Evolutionary conservation across 148 eudicot species (phyloP), one percentile per base, ranked within the genome.

Genomic region (Chenopodium berlandieri): DNA sequence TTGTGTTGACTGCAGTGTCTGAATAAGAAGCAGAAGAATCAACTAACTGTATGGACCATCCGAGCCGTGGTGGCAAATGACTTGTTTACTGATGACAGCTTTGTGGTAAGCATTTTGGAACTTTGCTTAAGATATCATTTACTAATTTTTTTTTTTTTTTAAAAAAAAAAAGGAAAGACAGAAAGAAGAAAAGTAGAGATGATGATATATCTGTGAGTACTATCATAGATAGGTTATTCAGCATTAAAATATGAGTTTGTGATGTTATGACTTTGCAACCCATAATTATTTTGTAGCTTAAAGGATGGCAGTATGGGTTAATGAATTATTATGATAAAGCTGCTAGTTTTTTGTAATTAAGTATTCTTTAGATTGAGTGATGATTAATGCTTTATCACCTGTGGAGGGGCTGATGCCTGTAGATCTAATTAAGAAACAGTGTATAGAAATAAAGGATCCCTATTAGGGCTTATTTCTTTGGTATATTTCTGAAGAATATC

Each of bases 11-110:
- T 90, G 87, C 85, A 96, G 99, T 85, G 77, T 71, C 84, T 96
- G 78, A 87, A 64, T 75, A 88, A 88, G 91, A 88, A 89, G 90
- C 98, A 96, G 90, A 86, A 81, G 79, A 92, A 91, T 85, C 87
- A 86, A 58, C 79, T 96, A 20, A 85, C 80, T 75, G 83, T 86
- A 72, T 96, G 99, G 99, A 84, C 84, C 34, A 90, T 92, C 52
- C 89, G 90, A 80, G 94, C 99, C 75, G 91, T 94, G 52, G 85
- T 91, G 87, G 94, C 93, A 16, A 96, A 94, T 91, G 99, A 96
- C 88, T 89, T 96, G 44, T 90, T 88, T 81, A 94, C 99, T 22
- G 99, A 96, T 88, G 99, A 96, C 84, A 94, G 99, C 77, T 23
- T 96, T 88, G 98, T 96, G 95, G 99, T 96, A 85, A 78, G 94